Conservation (phyloP, 164 flowering plant genomes). For the Liquidambar formosana region DNA sequence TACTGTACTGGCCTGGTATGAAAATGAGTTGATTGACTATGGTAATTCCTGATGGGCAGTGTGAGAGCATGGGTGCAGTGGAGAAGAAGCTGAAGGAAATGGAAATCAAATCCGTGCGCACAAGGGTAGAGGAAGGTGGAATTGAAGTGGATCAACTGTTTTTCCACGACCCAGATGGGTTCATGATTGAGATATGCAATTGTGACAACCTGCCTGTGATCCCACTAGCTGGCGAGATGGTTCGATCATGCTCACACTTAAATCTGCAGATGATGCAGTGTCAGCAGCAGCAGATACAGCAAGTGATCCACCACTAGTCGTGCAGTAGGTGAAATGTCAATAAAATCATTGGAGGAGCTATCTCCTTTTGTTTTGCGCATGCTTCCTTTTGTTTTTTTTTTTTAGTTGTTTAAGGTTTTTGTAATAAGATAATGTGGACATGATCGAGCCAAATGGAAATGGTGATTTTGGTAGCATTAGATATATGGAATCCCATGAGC, state of each 20-base stretch:
- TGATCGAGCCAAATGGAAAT: too few relatives aligned
- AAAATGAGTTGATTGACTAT: not conserved
- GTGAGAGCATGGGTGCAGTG: conserved; percentile 80
- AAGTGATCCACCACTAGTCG: conserved; percentile 12
- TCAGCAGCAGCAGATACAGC: conserved; percentile 37
- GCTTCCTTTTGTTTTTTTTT: too few relatives aligned
- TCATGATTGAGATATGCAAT: conserved; percentile 93
- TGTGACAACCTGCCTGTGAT: conserved; percentile 77
- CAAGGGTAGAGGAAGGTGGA: conserved; percentile 70
- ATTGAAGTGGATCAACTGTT: conserved; percentile 70
- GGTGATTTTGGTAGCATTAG: too few relatives aligned
- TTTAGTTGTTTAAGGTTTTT: too few relatives aligned
- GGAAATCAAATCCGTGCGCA: conserved; percentile 45
- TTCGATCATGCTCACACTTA: conserved; percentile 42
- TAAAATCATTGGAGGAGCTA: too few relatives aligned
- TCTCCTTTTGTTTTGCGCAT: too few relatives aligned
- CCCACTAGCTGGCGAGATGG: conserved; percentile 58
- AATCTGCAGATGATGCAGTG: conserved; percentile 36
- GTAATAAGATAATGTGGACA: too few relatives aligned
- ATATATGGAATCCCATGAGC: too few relatives aligned
- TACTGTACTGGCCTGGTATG: too few relatives aligned
- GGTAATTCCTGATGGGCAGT: conserved; percentile 51
- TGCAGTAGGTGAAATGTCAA: too few relatives aligned
- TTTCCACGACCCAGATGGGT: conserved; percentile 92
- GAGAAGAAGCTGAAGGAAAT: conserved; percentile 69